These are phyloP conservation scores for Cutaneotrichosporon sp. DNA, from an alignment of 1,284 basidiomycete species.

Conservation along the genomic window DNA sequence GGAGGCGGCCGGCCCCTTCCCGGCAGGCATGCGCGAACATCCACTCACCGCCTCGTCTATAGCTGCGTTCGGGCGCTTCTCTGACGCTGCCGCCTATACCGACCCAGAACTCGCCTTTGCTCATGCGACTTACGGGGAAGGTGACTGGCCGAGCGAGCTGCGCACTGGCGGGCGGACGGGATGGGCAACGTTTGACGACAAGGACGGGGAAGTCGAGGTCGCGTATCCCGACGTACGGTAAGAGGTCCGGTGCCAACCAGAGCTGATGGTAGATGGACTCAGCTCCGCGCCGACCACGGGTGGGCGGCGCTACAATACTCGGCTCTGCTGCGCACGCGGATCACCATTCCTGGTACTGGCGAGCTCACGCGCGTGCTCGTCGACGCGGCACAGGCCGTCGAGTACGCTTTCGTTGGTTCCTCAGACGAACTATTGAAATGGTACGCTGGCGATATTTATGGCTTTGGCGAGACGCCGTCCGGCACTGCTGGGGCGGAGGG, in stretches of 20 bases:
- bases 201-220: slow-evolving; percentile 38
- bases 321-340: slow-evolving; percentile 32
- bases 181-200: slow-evolving; percentile 36
- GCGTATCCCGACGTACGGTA: slow-evolving; percentile 33
- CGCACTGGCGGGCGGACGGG: slow-evolving; percentile 35
- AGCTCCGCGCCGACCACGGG: slow-evolving; percentile 47
- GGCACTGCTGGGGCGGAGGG: slow-evolving; percentile 11
- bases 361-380: slow-evolving; percentile 27
- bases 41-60: slow-evolving; percentile 41
- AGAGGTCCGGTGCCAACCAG: background rate
- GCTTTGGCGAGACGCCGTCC: slow-evolving; percentile 31
- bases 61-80: slow-evolving; percentile 29
- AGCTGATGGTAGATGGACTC: slow-evolving; percentile 34
- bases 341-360: slow-evolving; percentile 16
- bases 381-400: slow-evolving; percentile 42
- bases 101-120: slow-evolving; percentile 43
- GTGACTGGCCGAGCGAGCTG: slow-evolving; percentile 42
- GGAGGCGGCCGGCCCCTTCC: slow-evolving; percentile 46
- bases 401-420: slow-evolving; percentile 44
- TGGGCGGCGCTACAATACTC: slow-evolving; percentile 50
- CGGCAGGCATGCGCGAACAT: slow-evolving; percentile 50
- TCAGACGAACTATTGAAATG: slow-evolving; percentile 27
- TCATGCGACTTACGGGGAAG: slow-evolving; percentile 21
- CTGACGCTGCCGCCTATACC: background rate
- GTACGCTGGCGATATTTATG: slow-evolving; percentile 50